Percentiles rank a stretch among this genome's conserved stretches.
phyloP scores from a whole-genome alignment of 352 stramenopile species.

The Hyaloperonospora arabidopsidis region DNA sequence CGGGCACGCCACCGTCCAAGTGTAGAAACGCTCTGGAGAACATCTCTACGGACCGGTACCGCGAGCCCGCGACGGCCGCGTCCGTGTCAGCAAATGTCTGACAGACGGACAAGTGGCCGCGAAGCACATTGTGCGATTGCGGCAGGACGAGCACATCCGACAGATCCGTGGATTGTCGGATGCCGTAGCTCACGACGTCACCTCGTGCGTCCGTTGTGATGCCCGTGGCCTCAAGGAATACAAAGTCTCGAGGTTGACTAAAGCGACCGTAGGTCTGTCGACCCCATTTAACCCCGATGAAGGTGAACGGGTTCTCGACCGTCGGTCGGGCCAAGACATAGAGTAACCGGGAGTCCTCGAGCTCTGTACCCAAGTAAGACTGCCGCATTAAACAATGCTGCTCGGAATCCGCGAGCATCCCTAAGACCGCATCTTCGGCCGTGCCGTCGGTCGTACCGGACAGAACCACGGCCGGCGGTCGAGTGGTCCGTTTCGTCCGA shows the following conservation, averaged over 20 bases:
- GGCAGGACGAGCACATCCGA: conserved; percentile 30
- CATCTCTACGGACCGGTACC: conserved; percentile 32
- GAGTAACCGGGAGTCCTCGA: conserved; percentile 35
- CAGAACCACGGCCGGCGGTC: conserved; percentile 30
- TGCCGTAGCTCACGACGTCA: conserved; percentile 26
- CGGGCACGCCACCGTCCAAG: conserved; percentile 27
- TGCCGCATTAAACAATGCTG: conserved; percentile 35
- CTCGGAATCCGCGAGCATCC: conserved; percentile 35
- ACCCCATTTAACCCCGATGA: conserved; percentile 42
- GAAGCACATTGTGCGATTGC: conserved; percentile 24
- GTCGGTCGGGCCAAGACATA: conserved; percentile 28
- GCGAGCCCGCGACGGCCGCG: conserved; percentile 14
- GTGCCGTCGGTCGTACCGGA: conserved; percentile 34
- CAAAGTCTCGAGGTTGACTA: conserved; percentile 33
- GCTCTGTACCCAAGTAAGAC: conserved; percentile 33
- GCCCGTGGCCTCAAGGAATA: conserved; percentile 42
- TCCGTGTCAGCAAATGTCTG: conserved; percentile 29
- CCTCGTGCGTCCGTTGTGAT: conserved; percentile 28
- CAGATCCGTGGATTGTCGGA: conserved; percentile 27
- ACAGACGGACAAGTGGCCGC: conserved; percentile 30
- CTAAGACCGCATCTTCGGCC: conserved; percentile 38
- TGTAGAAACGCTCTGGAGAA: conserved; percentile 35
- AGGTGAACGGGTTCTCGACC: conserved; percentile 35
- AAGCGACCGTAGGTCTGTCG: conserved; percentile 34
- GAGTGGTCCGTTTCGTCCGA: conserved; percentile 20